Conservation (phyloP, 2,329 filamentous ascomycete species). For the Colletotrichum liriopes region DNA sequence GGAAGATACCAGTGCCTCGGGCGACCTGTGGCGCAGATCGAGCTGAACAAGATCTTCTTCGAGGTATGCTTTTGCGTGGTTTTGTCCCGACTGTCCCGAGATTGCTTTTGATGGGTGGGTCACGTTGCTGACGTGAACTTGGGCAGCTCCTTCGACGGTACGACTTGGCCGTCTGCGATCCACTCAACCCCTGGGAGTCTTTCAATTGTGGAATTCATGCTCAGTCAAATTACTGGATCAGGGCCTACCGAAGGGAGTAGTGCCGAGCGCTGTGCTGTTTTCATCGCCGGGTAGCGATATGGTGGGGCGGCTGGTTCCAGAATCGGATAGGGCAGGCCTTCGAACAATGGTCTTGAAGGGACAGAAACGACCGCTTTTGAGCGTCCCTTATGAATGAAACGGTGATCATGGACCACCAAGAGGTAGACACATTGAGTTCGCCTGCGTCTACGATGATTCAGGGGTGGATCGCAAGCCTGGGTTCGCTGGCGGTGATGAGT, state of each 20-base stretch:
- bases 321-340: not conserved
- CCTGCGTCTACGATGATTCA: not conserved
- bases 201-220: constrained; percentile 51
- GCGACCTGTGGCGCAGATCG: constrained; percentile 55
- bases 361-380: not conserved
- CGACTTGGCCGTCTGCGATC: constrained; percentile 51
- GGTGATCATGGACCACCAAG: too few relatives aligned
- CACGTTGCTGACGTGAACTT: constrained; percentile 4
- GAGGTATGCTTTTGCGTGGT: constrained; percentile 51
- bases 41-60: constrained; percentile 58
- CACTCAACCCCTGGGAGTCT: constrained; percentile 51
- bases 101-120: not conserved
- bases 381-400: not conserved
- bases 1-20: constrained; percentile 58
- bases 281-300: not conserved
- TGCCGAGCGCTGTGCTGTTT: too few relatives aligned
- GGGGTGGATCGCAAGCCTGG: not conserved
- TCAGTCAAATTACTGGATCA: constrained; percentile 51
- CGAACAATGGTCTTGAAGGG: too few relatives aligned
- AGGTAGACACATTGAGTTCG: not conserved
- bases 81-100: not conserved
- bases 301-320: not conserved
- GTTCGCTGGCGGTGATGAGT: not conserved
- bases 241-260: constrained; percentile 8
- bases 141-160: constrained; percentile 50